These are phyloP conservation scores for Plasmopara muralis DNA, from an alignment of 352 stramenopile species.

Conservation along the genomic window DNA sequence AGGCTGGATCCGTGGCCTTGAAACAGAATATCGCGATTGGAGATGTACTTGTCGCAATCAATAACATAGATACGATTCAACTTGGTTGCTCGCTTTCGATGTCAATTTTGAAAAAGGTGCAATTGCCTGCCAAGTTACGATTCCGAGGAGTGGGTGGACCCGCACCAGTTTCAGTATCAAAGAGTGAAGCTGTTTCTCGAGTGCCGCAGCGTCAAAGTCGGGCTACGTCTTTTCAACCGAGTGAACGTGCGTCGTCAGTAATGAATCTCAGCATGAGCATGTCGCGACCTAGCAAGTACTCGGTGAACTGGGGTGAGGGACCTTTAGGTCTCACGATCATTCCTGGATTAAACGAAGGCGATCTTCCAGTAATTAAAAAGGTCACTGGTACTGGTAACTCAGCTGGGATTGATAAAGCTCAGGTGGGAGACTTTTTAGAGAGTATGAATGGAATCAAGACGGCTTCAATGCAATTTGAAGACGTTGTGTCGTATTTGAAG, in stretches of 20 bases:
- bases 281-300: slow-evolving; percentile 58
- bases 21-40: slow-evolving; percentile 87
- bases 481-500: slow-evolving; percentile 78
- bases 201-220: slow-evolving; percentile 13
- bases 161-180: slow-evolving; percentile 15
- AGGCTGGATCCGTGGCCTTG: slow-evolving; percentile 74
- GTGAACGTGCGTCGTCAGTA: slow-evolving; percentile 23
- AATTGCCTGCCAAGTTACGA: slow-evolving; percentile 73
- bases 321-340: slow-evolving; percentile 82
- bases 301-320: slow-evolving; percentile 74
- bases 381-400: slow-evolving; percentile 79
- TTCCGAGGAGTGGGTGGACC: slow-evolving; percentile 77
- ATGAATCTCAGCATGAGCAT: slow-evolving; percentile 49
- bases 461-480: slow-evolving; percentile 67
- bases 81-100: slow-evolving; percentile 82
- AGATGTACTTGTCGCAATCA: slow-evolving; percentile 81
- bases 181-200: slow-evolving; percentile 12
- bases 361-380: slow-evolving; percentile 84
- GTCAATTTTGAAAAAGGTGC: slow-evolving; percentile 86
- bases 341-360: slow-evolving; percentile 63
- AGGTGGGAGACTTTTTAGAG: slow-evolving; percentile 75
- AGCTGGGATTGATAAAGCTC: slow-evolving; percentile 70
- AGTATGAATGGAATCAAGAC: slow-evolving; percentile 76
- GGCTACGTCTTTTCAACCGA: slow-evolving; percentile 23
- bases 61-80: slow-evolving; percentile 87